phyloP scores from a whole-genome alignment of 2,329 filamentous ascomycete genomes.

The Dryadomyces sulphureus region DNA sequence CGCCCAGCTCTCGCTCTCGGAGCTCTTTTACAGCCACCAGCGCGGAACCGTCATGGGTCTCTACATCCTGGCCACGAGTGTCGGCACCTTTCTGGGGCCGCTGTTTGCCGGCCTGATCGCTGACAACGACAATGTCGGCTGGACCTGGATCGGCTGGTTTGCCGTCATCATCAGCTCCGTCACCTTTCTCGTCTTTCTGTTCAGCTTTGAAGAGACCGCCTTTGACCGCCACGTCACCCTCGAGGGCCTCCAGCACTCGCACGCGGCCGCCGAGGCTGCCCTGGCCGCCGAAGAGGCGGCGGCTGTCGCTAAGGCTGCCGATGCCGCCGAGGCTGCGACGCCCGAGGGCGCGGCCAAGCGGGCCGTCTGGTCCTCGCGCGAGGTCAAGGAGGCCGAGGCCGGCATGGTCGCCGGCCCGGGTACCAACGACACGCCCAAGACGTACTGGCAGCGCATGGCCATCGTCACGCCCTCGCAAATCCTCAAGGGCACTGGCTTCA shows the following conservation, averaged over 20 bases:
- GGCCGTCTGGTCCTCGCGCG: background rate
- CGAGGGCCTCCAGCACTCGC: conserved; percentile 1
- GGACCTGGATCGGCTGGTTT: conserved; percentile 21
- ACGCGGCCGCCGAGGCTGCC: background rate
- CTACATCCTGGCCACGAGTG: conserved; percentile 3
- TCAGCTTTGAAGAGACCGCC: conserved; percentile 3
- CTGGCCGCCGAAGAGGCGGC: background rate
- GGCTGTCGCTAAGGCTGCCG: background rate
- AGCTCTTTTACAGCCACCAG: conserved; percentile 42
- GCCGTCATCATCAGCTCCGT: conserved; percentile 26
- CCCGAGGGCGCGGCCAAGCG: background rate
- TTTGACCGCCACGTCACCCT: conserved; percentile 1
- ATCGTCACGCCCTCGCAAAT: conserved; percentile 2
- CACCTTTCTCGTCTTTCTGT: conserved; percentile 14
- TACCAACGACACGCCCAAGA: background rate
- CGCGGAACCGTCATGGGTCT: conserved; percentile 22
- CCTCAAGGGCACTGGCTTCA: conserved; percentile 3
- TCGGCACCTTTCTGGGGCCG: conserved; percentile 2
- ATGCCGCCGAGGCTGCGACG: background rate
- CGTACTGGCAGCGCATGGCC: conserved; percentile 4
- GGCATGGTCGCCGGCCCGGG: background rate
- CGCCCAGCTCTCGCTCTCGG: conserved; percentile 20
- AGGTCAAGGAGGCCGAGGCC: background rate
- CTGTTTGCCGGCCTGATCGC: conserved; percentile 4
- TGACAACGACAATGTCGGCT: conserved; percentile 3